Percentiles rank a stretch among this genome's conserved stretches.
phyloP scores from a whole-genome alignment of 441 rosid species.

The Gossypium davidsonii region DNA sequence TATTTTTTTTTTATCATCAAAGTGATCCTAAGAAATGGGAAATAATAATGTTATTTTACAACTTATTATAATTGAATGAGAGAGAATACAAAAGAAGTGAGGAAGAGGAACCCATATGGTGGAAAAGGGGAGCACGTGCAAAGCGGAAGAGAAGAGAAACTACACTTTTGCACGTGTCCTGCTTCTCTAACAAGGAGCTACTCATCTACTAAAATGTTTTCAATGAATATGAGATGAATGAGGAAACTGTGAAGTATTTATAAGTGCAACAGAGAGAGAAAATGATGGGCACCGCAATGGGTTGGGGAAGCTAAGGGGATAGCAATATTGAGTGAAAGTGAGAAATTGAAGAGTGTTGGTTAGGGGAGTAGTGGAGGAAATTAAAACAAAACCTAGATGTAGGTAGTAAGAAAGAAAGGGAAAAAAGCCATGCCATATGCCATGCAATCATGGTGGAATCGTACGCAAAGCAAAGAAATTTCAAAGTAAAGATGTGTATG shows the following conservation, averaged over 20 bases:
- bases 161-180: conserved; percentile 88
- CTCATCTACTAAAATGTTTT: conserved; percentile 4
- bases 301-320: neutral
- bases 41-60: neutral
- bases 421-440: neutral
- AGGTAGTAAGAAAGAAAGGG: neutral
- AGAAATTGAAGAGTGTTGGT: neutral
- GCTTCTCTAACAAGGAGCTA: conserved; percentile 91
- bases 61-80: neutral
- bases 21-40: no score
- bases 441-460: neutral
- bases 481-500: neutral
- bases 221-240: neutral
- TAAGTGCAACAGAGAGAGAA: neutral
- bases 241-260: neutral
- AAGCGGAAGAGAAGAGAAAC: neutral
- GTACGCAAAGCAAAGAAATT: neutral
- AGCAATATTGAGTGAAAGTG: neutral
- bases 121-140: neutral
- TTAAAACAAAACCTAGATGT: neutral
- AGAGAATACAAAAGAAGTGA: neutral
- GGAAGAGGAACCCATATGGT: neutral
- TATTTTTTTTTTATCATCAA: no score
- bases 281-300: neutral
- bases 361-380: neutral